Conservation (phyloP, 2,329 filamentous ascomycete species). For the Neonectria hederae region DNA sequence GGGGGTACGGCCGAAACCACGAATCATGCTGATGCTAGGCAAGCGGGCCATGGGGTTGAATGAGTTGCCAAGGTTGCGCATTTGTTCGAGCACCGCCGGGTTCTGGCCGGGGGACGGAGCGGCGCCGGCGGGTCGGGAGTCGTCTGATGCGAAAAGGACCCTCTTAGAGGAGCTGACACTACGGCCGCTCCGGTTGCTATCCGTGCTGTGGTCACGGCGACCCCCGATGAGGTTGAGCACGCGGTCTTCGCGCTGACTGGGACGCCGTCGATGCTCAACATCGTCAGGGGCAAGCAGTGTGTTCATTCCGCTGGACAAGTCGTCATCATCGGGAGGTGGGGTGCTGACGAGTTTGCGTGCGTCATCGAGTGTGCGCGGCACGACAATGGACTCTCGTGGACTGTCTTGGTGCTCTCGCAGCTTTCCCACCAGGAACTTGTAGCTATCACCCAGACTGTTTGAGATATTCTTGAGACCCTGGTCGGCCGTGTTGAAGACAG, state of each 20-base stretch:
- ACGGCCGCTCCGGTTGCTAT: conserved; percentile 73
- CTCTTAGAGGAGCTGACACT: conserved; percentile 71
- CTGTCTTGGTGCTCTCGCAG: conserved; percentile 74
- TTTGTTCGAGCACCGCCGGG: conserved; percentile 78
- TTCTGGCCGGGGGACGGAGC: conserved; percentile 38
- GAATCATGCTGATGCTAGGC: conserved; percentile 76
- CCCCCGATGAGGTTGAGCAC: conserved; percentile 78
- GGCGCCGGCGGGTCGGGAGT: conserved; percentile 41
- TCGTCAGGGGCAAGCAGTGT: conserved; percentile 58
- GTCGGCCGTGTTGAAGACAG: conserved; percentile 87
- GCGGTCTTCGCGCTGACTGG: conserved; percentile 64
- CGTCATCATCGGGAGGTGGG: conserved; percentile 70
- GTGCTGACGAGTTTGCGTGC: conserved; percentile 88
- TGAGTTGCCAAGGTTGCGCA: conserved; percentile 81
- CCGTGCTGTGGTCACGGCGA: conserved; percentile 78
- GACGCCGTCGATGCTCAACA: conserved; percentile 43
- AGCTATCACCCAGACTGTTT: conserved; percentile 88
- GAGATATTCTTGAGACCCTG: conserved; percentile 93
- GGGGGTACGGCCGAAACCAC: conserved; percentile 74
- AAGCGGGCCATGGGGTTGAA: conserved; percentile 86
- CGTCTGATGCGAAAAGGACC: conserved; percentile 58
- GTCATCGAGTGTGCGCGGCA: conserved; percentile 93
- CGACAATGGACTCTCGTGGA: conserved; percentile 58
- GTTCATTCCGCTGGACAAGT: conserved; percentile 67
- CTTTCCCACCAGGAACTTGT: conserved; percentile 91